Evolutionary conservation across 1,139 yeast species (phyloP).

Genomic region (Debaryomyces subglobosus): DNA sequence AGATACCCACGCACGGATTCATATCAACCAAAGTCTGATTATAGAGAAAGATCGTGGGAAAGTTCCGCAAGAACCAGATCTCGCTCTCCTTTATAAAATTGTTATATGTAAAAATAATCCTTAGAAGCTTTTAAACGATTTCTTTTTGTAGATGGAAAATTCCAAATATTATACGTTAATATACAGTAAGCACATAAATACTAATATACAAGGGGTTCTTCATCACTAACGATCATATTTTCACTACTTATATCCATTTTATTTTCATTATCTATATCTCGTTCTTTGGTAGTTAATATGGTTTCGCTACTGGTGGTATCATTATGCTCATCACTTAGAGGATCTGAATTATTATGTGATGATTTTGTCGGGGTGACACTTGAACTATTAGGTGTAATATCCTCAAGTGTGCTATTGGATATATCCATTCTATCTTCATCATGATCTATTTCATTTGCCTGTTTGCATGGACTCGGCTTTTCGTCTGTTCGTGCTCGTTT

Average conservation of each 20-base stretch:
- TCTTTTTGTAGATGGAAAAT: not conserved
- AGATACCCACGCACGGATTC: conserved; percentile 21
- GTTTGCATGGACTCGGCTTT: conserved; percentile 2
- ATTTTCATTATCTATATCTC: conserved; percentile 9
- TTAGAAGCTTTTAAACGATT: not conserved
- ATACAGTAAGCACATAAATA: not conserved
- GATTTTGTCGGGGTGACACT: not conserved
- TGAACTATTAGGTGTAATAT: not conserved
- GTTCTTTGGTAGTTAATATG: not conserved
- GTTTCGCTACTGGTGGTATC: conserved; percentile 1
- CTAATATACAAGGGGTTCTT: conserved; percentile 9
- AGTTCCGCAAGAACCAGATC: conserved; percentile 15
- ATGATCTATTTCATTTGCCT: not conserved
- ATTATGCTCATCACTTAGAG: not conserved
- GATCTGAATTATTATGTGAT: not conserved
- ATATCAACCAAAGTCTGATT: conserved; percentile 20
- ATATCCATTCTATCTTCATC: conserved; percentile 18
- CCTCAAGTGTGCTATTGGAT: conserved; percentile 15
- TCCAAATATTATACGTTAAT: not conserved
- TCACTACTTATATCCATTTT: conserved; percentile 17
- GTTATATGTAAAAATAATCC: not conserved
- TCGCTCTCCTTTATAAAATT: conserved; percentile 18
- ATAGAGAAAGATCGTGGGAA: conserved; percentile 16
- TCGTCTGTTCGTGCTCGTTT: conserved; percentile 12
- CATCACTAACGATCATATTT: conserved; percentile 6